phyloP scores from a whole-genome alignment of 495 filamentous ascomycete genomes.

The Aspergillus bertholletiae region DNA sequence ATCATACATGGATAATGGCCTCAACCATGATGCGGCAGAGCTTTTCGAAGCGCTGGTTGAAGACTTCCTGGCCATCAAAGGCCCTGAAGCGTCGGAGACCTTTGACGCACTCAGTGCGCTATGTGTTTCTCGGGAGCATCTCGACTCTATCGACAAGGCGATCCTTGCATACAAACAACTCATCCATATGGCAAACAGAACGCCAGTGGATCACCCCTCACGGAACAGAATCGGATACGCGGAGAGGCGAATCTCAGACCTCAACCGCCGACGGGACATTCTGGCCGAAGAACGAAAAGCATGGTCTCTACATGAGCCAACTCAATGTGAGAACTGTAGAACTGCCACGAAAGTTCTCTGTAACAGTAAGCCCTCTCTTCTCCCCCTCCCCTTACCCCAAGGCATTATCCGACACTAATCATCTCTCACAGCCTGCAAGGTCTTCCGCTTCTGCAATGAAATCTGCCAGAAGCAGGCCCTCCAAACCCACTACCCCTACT shows the following conservation, averaged over 20 bases:
- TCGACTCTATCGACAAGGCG: constrained; percentile 26
- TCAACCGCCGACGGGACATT: constrained; percentile 22
- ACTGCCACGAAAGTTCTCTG: constrained; percentile 21
- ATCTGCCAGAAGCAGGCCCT: constrained; percentile 17
- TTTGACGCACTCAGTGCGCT: constrained; percentile 29
- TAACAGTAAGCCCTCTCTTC: constrained; percentile 21
- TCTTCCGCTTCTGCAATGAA: constrained; percentile 29
- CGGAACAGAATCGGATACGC: constrained; percentile 24
- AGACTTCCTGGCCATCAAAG: constrained; percentile 21
- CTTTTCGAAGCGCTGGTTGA: constrained; percentile 27
- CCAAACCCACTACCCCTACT: constrained; percentile 13
- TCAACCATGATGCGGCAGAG: constrained; percentile 26
- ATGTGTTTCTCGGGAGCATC: constrained; percentile 25
- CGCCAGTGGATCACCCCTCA: constrained; percentile 19
- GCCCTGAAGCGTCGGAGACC: constrained; percentile 22
- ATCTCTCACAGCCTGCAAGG: constrained; percentile 23
- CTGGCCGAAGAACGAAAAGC: constrained; percentile 23
- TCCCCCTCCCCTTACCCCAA: too few relatives aligned
- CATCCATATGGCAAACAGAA: constrained; percentile 22
- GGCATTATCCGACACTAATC: background rate
- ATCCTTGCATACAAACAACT: constrained; percentile 28
- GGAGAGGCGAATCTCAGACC: constrained; percentile 23
- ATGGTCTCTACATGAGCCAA: constrained; percentile 22
- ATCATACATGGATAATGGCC: constrained; percentile 26
- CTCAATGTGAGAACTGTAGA: constrained; percentile 19